Evolutionary conservation across 2,329 filamentous ascomycete species (phyloP).

Genomic region (Epichloe sylvatica): DNA sequence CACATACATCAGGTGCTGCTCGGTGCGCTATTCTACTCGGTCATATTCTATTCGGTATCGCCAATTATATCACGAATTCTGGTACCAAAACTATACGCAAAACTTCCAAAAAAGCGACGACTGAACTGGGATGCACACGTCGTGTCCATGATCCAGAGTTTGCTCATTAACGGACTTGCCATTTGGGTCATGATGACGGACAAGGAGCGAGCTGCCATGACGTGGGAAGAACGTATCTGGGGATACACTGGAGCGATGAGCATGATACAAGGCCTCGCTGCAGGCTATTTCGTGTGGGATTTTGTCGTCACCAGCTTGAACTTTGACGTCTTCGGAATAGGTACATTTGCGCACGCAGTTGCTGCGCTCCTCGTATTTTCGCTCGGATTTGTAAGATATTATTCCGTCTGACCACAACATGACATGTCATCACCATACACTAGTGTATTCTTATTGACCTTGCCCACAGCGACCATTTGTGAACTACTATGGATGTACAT

Average conservation of each 20-base stretch:
- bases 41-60: slow-evolving; percentile 52
- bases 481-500: slow-evolving; percentile 67
- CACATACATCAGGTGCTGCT: slow-evolving; percentile 66
- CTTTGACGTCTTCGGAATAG: slow-evolving; percentile 58
- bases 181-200: slow-evolving; percentile 59
- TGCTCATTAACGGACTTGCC: slow-evolving; percentile 57
- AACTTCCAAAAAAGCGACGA: slow-evolving; percentile 46
- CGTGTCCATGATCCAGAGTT: slow-evolving; percentile 67
- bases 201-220: slow-evolving; percentile 51
- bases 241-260: slow-evolving; percentile 61
- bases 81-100: slow-evolving; percentile 49
- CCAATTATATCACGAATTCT: slow-evolving; percentile 50
- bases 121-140: slow-evolving; percentile 80
- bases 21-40: slow-evolving; percentile 53
- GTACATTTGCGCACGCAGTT: slow-evolving; percentile 63
- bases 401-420: slow-evolving; percentile 1
- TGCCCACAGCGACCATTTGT: slow-evolving; percentile 57
- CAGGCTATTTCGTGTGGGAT: slow-evolving; percentile 79
- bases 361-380: slow-evolving; percentile 61
- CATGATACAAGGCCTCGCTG: slow-evolving; percentile 61
- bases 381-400: slow-evolving; percentile 59
- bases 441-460: background rate
- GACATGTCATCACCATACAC: background rate
- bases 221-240: slow-evolving; percentile 56
- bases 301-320: slow-evolving; percentile 54